A percentile compares a stretch with the other conserved stretches of the same genome.
phyloP scores from a whole-genome alignment of 495 filamentous ascomycete species.

The Xylaria sp. region DNA sequence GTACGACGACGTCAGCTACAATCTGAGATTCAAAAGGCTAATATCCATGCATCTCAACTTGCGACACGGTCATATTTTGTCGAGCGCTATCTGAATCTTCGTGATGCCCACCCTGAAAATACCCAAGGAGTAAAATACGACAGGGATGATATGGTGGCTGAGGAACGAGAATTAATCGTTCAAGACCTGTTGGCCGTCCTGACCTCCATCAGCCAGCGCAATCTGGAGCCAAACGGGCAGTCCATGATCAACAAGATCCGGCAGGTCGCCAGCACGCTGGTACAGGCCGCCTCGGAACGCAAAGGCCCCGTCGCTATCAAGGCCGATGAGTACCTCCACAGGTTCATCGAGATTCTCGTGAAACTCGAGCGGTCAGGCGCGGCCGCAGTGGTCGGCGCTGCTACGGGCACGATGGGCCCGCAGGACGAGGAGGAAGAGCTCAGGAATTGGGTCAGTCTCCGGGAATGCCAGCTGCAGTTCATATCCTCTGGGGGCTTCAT shows the following conservation, averaged over 20 bases:
- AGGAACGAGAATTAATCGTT: conserved; percentile 77
- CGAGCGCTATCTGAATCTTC: conserved; percentile 76
- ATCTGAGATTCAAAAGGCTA: conserved; percentile 84
- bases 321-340: conserved; percentile 69
- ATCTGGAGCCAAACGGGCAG: conserved; percentile 81
- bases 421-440: conserved; percentile 77
- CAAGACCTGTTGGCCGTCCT: conserved; percentile 75
- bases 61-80: conserved; percentile 80
- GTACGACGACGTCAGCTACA: conserved; percentile 64
- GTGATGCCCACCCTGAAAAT: conserved; percentile 56
- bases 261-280: conserved; percentile 76
- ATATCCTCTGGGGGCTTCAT: conserved; percentile 66
- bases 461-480: conserved; percentile 75
- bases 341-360: conserved; percentile 73
- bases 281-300: conserved; percentile 64
- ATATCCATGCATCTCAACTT: conserved; percentile 78
- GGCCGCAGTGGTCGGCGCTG: conserved; percentile 40
- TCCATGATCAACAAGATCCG: conserved; percentile 77
- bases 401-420: conserved; percentile 40
- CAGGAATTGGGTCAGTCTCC: conserved; percentile 74
- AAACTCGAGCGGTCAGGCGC: conserved; percentile 66
- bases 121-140: conserved; percentile 39
- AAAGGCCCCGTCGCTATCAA: conserved; percentile 62
- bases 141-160: conserved; percentile 61
- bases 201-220: conserved; percentile 73